These are phyloP conservation scores for Leishmania aethiopica DNA, from an alignment of 208 protist species.

Conservation along the genomic window DNA sequence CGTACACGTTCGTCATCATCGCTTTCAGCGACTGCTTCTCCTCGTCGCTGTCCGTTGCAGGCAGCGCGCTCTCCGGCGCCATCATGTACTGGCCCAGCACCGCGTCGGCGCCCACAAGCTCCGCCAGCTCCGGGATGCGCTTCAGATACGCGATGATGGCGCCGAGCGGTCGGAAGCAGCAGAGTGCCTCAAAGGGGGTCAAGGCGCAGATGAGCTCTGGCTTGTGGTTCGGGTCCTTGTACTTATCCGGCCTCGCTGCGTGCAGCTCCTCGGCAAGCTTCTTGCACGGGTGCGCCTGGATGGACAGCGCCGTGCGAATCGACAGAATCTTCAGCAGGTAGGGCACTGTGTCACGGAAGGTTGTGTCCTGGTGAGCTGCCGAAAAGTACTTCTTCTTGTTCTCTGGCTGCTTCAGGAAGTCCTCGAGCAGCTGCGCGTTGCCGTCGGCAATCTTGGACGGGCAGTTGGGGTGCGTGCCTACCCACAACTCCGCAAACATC, in stretches of 20 bases:
- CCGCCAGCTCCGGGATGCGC: constrained; percentile 46
- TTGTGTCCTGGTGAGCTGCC: constrained; percentile 38
- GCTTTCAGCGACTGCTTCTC: constrained; percentile 60
- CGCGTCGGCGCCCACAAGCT: constrained; percentile 40
- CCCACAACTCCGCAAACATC: constrained; percentile 97
- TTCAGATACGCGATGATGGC: constrained; percentile 87
- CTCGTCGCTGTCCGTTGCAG: constrained; percentile 32
- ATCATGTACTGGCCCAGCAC: constrained; percentile 34
- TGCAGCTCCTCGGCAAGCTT: constrained; percentile 92
- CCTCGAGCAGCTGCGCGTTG: constrained; percentile 51
- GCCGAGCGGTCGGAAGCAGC: constrained; percentile 93
- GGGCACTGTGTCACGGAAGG: constrained; percentile 82
- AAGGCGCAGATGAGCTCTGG: constrained; percentile 96
- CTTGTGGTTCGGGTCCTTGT: constrained; percentile 99
- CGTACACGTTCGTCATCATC: constrained; percentile 77
- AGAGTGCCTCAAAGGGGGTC: constrained; percentile 95
- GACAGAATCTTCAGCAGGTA: constrained; percentile 98
- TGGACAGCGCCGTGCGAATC: constrained; percentile 96
- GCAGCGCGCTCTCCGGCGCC: constrained; percentile 24
- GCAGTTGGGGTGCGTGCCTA: constrained; percentile 96
- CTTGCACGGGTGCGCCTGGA: constrained; percentile 98
- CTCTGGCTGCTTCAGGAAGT: constrained; percentile 51
- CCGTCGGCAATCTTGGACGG: constrained; percentile 67
- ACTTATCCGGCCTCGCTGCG: constrained; percentile 89
- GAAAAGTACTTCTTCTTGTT: constrained; percentile 63